These are phyloP conservation scores for Phycomyces blakesleeanus DNA, from an alignment of 192 early-diverging fungal species.

Conservation along the genomic window DNA sequence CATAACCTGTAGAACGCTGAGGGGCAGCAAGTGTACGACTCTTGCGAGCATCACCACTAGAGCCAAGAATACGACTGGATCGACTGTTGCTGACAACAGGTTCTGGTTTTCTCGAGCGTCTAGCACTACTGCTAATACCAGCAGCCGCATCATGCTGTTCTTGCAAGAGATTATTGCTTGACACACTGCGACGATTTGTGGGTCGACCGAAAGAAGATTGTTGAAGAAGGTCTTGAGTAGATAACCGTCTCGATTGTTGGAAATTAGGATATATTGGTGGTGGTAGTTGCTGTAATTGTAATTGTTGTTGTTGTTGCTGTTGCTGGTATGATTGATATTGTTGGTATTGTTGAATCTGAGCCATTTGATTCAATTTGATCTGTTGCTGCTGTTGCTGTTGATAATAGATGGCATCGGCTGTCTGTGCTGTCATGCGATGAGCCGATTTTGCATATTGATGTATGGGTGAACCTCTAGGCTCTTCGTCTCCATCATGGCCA, in stretches of 20 bases:
- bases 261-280: not conserved
- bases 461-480: no score
- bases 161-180: no score
- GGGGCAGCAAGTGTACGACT: not conserved
- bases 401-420: slow-evolving; percentile 11
- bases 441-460: not conserved
- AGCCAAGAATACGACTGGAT: no score
- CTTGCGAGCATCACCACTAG: not conserved
- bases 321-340: not conserved
- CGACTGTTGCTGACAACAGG: no score
- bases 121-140: no score
- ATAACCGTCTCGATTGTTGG: no score
- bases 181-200: no score
- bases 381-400: slow-evolving; percentile 6
- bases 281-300: slow-evolving; percentile 1
- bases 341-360: slow-evolving; percentile 1
- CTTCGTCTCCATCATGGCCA: no score
- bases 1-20: not conserved
- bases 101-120: no score
- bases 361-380: not conserved
- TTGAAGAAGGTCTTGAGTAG: no score
- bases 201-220: no score
- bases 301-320: not conserved
- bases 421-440: not conserved
- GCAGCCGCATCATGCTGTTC: no score